phyloP scores from a whole-genome alignment of 768 basidiomycete species.

The Mycena vulgaris region DNA sequence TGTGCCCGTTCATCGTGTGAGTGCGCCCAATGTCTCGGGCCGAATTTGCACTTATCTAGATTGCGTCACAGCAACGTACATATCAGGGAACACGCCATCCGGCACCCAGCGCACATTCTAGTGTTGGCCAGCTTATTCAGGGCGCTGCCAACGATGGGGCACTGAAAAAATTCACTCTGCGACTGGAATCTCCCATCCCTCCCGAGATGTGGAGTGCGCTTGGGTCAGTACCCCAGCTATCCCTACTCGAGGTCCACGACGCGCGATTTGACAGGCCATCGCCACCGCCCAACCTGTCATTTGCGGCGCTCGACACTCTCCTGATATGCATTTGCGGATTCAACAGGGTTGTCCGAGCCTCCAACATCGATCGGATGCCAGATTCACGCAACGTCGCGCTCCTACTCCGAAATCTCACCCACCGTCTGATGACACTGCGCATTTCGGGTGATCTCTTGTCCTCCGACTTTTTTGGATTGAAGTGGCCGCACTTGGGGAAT shows the following conservation, averaged over 20 bases:
- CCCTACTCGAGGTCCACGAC: conserved; percentile 13
- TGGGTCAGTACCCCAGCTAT: not conserved
- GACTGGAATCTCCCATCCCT: not conserved
- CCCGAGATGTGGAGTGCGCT: not conserved
- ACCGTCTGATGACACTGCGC: not conserved
- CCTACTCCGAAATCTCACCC: not conserved
- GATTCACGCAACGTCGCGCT: not conserved
- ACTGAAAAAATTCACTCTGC: conserved; percentile 3
- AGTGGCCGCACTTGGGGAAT: not conserved
- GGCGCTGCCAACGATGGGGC: conserved; percentile 8
- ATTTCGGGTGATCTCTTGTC: conserved; percentile 21
- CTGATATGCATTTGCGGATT: conserved; percentile 11
- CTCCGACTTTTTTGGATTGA: not conserved
- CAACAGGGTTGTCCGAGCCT: not conserved
- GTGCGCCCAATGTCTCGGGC: not conserved
- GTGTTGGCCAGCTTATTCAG: not conserved
- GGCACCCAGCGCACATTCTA: not conserved
- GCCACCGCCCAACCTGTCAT: not conserved
- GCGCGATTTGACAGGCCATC: conserved; percentile 10
- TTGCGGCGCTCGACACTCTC: not conserved
- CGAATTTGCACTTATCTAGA: not conserved
- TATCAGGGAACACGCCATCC: conserved; percentile 10
- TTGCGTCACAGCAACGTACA: conserved; percentile 1
- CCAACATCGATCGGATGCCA: not conserved
- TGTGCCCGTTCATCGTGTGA: conserved; percentile 6